Conservation (phyloP, 139 green algal genomes). For the Deuterostichococcus epilithicus region DNA sequence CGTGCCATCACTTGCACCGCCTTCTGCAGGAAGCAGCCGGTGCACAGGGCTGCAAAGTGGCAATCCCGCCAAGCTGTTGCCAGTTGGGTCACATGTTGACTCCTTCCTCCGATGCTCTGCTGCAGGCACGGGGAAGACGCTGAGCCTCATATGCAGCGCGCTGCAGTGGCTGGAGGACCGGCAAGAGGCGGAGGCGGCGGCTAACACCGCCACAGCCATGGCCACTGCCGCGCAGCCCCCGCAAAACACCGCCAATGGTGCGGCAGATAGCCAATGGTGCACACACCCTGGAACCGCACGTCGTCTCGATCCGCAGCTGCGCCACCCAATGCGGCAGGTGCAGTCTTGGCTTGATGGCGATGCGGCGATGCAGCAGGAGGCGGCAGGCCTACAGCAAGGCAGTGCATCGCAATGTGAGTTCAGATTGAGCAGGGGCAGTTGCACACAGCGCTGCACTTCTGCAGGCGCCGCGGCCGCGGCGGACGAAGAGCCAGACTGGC, state of each 20-base stretch:
- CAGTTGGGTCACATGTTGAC: neutral
- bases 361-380: no score
- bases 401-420: no score
- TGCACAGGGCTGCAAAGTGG: no score
- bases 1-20: neutral
- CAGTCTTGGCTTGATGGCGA: no score
- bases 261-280: neutral
- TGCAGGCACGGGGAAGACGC: constrained; percentile 88
- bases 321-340: no score
- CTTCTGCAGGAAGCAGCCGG: neutral
- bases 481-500: constrained; percentile 45
- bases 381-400: no score
- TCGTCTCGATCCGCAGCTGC: no score
- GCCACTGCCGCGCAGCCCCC: neutral
- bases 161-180: constrained; percentile 76
- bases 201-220: neutral
- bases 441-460: no score
- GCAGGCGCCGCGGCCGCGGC: neutral
- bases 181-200: constrained; percentile 7
- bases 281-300: no score
- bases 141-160: constrained; percentile 84
- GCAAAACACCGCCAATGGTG: neutral
- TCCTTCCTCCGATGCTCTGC: neutral
- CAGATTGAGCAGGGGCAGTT: neutral
- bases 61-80: no score